Evolutionary conservation across 2,329 filamentous ascomycete species (phyloP), one percentile per base, ranked within the genome.

Genomic region (Graphilbum sp.): DNA sequence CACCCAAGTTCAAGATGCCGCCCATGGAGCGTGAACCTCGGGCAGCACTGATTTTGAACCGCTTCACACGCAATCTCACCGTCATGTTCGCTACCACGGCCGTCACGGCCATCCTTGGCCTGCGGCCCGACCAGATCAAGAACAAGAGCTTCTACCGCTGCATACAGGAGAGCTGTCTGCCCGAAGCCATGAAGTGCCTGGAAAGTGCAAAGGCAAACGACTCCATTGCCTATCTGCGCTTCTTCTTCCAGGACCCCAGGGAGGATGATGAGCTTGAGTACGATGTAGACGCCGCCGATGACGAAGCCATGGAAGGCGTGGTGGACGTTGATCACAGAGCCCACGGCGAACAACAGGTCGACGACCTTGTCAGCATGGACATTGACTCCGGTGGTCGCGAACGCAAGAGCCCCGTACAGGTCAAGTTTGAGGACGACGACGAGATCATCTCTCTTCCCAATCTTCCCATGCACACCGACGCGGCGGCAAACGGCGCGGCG

Each of bases 201-300:
- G 85, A 92, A 55, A 80, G 79, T 46, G 84, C 85, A 18, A 93
- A 93, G 54, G 79, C 79, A 21, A 92, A 93, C 49, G 83, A 93
- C 53, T 92, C 85, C 2, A 90, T 92, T 49, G 84, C 85, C 2
- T 92, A 93, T 50, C 64, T 93, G 42, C 79, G 85, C 16, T 93
- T 92, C 54, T 83, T 76, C 70, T 88, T 81, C 50, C 70, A 81
- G 38, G 79, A 90, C 52, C 83, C 83, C 16, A 66, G 78, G 23
- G 62, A 68, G 40, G 66, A 64, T 21, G 66, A 69, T 39, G 65
- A 71, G 36, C 58, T 66, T 11, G 53, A 60, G 31, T 54, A 17
- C 16, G 57, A 60, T 18, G 61, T 61, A 8, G 66, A 48, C 52
- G 27, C 7, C 27, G 27, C 8, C 7, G 42, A 63, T 32, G 64